Base-by-base conservation (phyloP, 257 asterid genomes). In the Nicotiana noctiflora region DNA sequence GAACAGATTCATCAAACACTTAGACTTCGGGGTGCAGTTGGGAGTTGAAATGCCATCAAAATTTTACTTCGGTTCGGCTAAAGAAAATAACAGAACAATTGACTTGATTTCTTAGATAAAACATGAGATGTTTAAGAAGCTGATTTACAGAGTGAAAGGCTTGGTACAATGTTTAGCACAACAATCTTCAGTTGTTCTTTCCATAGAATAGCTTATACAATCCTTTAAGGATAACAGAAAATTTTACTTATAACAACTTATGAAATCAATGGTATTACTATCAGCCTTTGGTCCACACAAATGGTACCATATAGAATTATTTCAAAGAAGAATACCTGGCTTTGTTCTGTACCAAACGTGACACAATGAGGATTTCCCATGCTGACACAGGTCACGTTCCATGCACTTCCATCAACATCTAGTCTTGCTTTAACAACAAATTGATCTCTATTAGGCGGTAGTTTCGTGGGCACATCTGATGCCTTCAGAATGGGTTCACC, bases 291-390 rank as follows among this genome's bases (percentile, higher is more conserved):
- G 49, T 72, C 78, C 37, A 23, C 13, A 46, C 4, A 31, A 72
- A 23, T 1, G 34, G 37, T 27, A 46, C 18, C 37, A 72, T 23
- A 46, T 46, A 46, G 78, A 11, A 46, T 34, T 46, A 72, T 6
- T 14, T 34, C 78, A 56, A 40, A 78, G 81, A 72, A 46, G 59
- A 29, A 63, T 83, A 93, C 98, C 89, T 83, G 62, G 85, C 82
- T 74, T 60, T 82, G 82, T 83, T 87, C 92, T 51, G 92, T 76
- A 79, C 94, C 84, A 70, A 90, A 92, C 77, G 92, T 93, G 84
- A 93, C 87, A 83, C 96, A 93, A 70, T 92, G 98, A 64, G 98
- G 98, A 86, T 92, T 93, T 68, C 98, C 98, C 98, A 93, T 93
- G 89, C 98, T 91, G 59, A 93, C 95, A 81, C 98, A 93, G 25